phyloP scores from a whole-genome alignment of 176 grass and related monocot genomes.

The Tillandsia fasciculata region DNA sequence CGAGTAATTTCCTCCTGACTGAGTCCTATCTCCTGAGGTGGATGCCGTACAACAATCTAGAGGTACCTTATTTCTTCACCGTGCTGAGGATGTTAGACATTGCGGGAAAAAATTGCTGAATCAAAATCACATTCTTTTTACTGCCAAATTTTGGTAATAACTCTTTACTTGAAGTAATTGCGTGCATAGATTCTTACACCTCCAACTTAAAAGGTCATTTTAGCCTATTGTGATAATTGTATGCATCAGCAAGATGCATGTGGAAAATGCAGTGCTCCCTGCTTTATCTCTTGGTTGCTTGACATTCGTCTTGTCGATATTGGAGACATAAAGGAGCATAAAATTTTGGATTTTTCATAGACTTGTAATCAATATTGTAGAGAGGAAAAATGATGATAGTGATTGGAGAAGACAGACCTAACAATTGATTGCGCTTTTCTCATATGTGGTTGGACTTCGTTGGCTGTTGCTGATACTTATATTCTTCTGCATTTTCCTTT shows the following conservation, averaged over 20 bases:
- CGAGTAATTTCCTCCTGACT: not conserved
- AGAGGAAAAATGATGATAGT: not conserved
- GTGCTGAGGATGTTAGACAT: not conserved
- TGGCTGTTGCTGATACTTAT: not conserved
- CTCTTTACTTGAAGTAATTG: not conserved
- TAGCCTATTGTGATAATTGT: not conserved
- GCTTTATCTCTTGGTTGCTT: not conserved
- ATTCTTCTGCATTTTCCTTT: not conserved
- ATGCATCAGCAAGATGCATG: not conserved
- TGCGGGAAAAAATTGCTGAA: not conserved
- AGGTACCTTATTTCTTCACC: slow-evolving; percentile 9
- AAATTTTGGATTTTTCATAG: not conserved
- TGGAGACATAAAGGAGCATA: not conserved
- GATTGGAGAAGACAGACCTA: not conserved
- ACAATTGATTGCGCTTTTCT: not conserved
- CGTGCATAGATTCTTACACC: slow-evolving; percentile 28
- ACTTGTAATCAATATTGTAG: not conserved
- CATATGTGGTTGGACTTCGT: not conserved
- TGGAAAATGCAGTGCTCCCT: not conserved
- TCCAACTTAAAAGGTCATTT: slow-evolving; percentile 11
- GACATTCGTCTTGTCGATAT: not conserved
- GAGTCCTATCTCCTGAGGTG: slow-evolving; percentile 10
- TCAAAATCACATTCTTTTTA: slow-evolving; percentile 4
- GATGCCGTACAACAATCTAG: slow-evolving; percentile 11
- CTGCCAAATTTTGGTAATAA: not conserved